Percentiles rank a stretch among this genome's conserved stretches.
phyloP scores from a whole-genome alignment of 1,284 basidiomycete species.

The Rhodotorula sp. region DNA sequence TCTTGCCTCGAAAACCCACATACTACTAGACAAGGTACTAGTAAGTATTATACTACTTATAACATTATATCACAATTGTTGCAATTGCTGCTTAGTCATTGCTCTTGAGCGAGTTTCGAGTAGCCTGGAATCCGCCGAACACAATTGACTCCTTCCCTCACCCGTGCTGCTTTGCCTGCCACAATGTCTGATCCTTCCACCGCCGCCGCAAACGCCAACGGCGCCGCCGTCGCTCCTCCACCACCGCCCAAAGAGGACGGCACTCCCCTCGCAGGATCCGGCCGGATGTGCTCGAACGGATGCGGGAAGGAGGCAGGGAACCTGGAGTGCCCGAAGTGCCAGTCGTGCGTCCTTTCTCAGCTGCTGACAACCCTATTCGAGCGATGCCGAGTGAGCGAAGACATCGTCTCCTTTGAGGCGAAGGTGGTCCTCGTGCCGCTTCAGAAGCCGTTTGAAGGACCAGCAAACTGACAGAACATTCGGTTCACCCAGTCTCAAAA shows the following conservation, averaged over 20 bases:
- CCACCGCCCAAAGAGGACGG: not conserved
- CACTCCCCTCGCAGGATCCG: not conserved
- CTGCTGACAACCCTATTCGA: too few relatives aligned
- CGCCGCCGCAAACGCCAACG: not conserved
- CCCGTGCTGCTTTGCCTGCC: too few relatives aligned
- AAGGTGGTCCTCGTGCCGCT: not conserved
- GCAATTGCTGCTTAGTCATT: too few relatives aligned
- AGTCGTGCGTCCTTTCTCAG: conserved; percentile 11
- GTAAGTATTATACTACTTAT: too few relatives aligned
- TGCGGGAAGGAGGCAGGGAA: conserved; percentile 23
- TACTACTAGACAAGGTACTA: too few relatives aligned
- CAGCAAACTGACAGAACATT: not conserved
- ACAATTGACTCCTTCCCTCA: too few relatives aligned
- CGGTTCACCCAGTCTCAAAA: conserved; percentile 1
- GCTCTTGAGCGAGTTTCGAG: too few relatives aligned
- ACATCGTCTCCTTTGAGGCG: too few relatives aligned
- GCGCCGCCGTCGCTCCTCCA: not conserved
- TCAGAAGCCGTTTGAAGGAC: not conserved
- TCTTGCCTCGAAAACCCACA: too few relatives aligned
- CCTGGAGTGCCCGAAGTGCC: conserved; percentile 31
- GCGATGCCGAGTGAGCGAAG: not conserved
- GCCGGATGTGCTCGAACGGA: conserved; percentile 27
- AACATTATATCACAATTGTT: too few relatives aligned
- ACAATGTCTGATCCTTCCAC: too few relatives aligned
- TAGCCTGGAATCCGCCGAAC: too few relatives aligned